Base-by-base conservation (phyloP, 2,329 filamentous ascomycete species). In the Ceratocystis lukuohia region DNA sequence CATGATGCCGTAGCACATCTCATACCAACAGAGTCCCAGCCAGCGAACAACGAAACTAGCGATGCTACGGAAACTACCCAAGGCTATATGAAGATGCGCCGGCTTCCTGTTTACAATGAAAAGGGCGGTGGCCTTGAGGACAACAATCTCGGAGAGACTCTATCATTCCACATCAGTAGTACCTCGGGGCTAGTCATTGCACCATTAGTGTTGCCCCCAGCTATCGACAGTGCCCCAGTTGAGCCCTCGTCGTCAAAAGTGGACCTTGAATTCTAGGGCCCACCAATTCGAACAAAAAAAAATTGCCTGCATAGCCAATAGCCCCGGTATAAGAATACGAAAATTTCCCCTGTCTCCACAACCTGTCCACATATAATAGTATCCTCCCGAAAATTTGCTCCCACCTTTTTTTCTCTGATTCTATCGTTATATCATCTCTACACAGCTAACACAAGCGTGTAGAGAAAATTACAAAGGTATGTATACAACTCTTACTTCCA, bases 1-100 rank as follows among this genome's bases (percentile, higher is more conserved):
- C 86, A 81, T 70, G 94, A 99, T 72, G 91, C 91, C 4, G 89
- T 96, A 5, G 77, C 96, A 25, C 92, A 97, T 75, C 80, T 99
- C 15, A 61, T 68, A 2, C 67, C 67, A 25, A 66, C 64, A 30
- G 64, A 61, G n/a, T 64, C 67, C 56, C 64, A 68, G 28, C 61
- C 63, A 12, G 67, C 64, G 2, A 68, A 64, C 53, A 61, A 50
- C 10, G 64, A 66, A 45, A 61, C 65, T 37, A 41, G 53, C 45
- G 28, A 59, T 59, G 56, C 56, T 59, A 28, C 61, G 1, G 67
- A 68, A 33, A 63, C 65, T n/a, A 66, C 63, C 28, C 67, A 97
- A 73, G 94, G 94, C 0, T 84, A 97, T 75, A 77, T 97, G 20
- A 88, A 86, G 69, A 84, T 95, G 0, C 90, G 96, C 74, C 87